Percentiles rank a stretch among this genome's conserved stretches.
Conservation (phyloP, 2,329 filamentous ascomycete genomes). For the Metarhizium anisopliae region DNA sequence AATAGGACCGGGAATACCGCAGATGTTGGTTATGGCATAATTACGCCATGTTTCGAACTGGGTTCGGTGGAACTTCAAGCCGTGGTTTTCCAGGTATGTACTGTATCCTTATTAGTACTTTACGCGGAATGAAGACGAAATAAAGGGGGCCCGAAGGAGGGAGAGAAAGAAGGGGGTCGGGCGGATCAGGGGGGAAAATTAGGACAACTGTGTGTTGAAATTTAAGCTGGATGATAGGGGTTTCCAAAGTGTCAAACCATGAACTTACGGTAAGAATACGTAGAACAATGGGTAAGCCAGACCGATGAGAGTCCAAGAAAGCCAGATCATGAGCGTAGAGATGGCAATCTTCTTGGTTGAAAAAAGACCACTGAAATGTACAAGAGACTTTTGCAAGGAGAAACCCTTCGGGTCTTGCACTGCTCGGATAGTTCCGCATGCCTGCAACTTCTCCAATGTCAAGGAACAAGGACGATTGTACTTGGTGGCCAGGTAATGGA, state of each 20-base stretch:
- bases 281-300: conserved; percentile 69
- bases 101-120: conserved; percentile 7
- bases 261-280: conserved; percentile 54
- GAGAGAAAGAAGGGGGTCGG: too few relatives aligned
- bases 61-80: conserved; percentile 43
- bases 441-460: conserved; percentile 35
- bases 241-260: neutral
- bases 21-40: conserved; percentile 60
- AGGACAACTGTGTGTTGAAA: neutral
- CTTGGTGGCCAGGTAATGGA: conserved; percentile 41
- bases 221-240: neutral
- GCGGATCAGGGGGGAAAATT: neutral
- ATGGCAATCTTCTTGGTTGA: conserved; percentile 48
- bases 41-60: conserved; percentile 60
- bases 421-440: conserved; percentile 32
- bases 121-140: neutral
- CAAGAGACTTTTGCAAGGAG: conserved; percentile 21
- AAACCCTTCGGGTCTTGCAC: conserved; percentile 25
- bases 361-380: conserved; percentile 59
- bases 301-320: conserved; percentile 62
- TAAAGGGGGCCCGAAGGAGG: too few relatives aligned
- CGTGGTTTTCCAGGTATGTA: conserved; percentile 51
- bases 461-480: conserved; percentile 28
- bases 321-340: conserved; percentile 56
- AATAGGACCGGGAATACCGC: conserved; percentile 59